Conservation (phyloP, 345 rosid genomes). For the Eucalyptus cladocalyx region DNA sequence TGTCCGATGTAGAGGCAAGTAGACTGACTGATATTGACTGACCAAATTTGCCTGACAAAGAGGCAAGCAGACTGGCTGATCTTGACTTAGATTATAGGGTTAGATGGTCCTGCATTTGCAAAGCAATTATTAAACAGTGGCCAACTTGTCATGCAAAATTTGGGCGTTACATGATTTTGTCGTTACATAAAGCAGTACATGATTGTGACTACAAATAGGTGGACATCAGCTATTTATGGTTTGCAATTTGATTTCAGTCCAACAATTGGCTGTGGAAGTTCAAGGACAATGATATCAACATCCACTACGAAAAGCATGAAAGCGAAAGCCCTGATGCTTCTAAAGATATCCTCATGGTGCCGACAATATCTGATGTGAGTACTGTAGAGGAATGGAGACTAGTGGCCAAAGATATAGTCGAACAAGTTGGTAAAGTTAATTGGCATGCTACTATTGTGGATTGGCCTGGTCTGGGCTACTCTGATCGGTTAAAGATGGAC, state of each 20-base stretch:
- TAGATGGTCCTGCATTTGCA: neutral
- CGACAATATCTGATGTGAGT: constrained; percentile 94
- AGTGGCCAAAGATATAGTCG: constrained; percentile 68
- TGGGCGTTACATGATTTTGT: neutral
- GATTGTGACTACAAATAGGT: neutral
- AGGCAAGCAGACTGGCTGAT: neutral
- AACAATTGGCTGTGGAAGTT: constrained; percentile 43
- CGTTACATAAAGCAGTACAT: neutral
- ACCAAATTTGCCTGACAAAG: neutral
- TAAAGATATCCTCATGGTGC: constrained; percentile 68
- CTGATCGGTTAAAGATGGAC: constrained; percentile 73
- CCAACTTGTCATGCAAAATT: neutral
- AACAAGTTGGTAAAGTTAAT: constrained; percentile 29
- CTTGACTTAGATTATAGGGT: neutral
- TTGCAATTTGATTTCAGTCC: neutral
- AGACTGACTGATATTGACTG: neutral
- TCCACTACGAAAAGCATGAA: constrained; percentile 70
- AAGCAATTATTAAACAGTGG: neutral
- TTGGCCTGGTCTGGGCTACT: constrained; percentile 95
- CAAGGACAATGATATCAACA: constrained; percentile 37
- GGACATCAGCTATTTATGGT: neutral
- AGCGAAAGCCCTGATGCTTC: constrained; percentile 32
- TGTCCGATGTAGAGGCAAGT: neutral
- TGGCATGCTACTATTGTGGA: constrained; percentile 84
- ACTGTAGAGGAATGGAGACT: constrained; percentile 94